phyloP scores from a whole-genome alignment of 108 stramenopile genomes.

The Ochromonas danica region DNA sequence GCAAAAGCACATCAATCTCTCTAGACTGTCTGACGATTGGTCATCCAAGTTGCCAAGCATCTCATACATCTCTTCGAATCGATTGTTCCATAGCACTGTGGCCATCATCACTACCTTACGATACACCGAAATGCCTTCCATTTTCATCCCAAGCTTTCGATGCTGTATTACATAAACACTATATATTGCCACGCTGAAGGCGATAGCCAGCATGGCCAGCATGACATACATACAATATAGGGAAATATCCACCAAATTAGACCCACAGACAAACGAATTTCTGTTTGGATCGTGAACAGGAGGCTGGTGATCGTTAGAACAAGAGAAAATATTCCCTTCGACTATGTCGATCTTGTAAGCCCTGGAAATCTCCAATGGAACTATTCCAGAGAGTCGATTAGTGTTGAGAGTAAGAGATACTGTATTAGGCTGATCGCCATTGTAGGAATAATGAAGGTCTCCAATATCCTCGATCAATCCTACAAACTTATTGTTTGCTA shows the following conservation, averaged over 20 bases:
- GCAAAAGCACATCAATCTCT: too few species aligned
- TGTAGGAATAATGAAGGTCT: neutral
- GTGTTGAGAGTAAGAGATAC: neutral
- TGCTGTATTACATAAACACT: too few species aligned
- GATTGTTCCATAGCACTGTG: too few species aligned
- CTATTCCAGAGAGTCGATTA: constrained; percentile 23
- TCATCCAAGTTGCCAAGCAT: too few species aligned
- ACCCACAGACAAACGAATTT: neutral
- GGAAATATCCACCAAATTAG: constrained; percentile 4
- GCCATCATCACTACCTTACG: too few species aligned
- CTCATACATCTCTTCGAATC: too few species aligned
- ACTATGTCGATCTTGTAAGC: constrained; percentile 1
- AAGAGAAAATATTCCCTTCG: constrained; percentile 26
- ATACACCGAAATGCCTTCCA: too few species aligned
- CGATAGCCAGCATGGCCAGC: too few species aligned
- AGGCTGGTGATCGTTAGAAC: constrained; percentile 8
- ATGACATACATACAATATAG: too few species aligned
- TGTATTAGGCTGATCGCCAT: neutral
- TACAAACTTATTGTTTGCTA: neutral
- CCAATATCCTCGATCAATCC: neutral
- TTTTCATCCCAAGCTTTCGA: too few species aligned
- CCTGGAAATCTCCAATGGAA: neutral
- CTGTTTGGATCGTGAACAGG: constrained; percentile 4
- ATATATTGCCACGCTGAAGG: too few species aligned
- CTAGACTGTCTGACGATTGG: too few species aligned